Evolutionary conservation across 139 green algal genomes (phyloP).

Genomic region (Tetraselmis striata): DNA sequence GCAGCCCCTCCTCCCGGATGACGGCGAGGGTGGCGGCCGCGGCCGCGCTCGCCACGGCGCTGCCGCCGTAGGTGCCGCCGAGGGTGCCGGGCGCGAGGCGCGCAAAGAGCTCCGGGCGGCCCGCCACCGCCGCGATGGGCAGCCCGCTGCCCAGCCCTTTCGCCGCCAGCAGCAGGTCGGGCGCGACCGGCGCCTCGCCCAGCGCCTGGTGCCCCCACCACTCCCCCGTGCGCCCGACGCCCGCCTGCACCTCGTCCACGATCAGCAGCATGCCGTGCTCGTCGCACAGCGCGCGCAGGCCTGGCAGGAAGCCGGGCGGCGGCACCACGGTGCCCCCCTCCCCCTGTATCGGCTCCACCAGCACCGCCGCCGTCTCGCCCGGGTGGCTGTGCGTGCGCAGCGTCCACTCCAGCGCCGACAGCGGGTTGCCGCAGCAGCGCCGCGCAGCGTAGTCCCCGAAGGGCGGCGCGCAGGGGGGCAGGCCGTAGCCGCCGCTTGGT

Average conservation of each 20-base stretch:
- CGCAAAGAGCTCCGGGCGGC: slow-evolving; percentile 39
- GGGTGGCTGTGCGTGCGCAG: slow-evolving; percentile 53
- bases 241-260: slow-evolving; percentile 77
- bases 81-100: slow-evolving; percentile 49
- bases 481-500: slow-evolving; percentile 40
- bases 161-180: slow-evolving; percentile 76
- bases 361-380: slow-evolving; percentile 65
- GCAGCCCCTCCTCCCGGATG: slow-evolving; percentile 66
- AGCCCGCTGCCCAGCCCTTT: slow-evolving; percentile 82
- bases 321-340: slow-evolving; percentile 81
- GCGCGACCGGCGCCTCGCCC: slow-evolving; percentile 17
- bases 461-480: slow-evolving; percentile 36
- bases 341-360: slow-evolving; percentile 72
- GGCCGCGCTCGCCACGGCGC: slow-evolving; percentile 50
- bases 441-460: slow-evolving; percentile 35
- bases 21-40: slow-evolving; percentile 62
- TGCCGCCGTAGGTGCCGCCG: slow-evolving; percentile 72
- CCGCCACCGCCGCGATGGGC: slow-evolving; percentile 65
- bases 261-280: slow-evolving; percentile 77
- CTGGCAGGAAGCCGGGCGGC: slow-evolving; percentile 59
- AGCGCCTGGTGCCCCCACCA: slow-evolving; percentile 79
- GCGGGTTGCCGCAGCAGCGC: slow-evolving; percentile 52
- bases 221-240: slow-evolving; percentile 58
- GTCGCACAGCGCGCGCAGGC: slow-evolving; percentile 52
- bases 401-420: slow-evolving; percentile 64